These are phyloP conservation scores for Aureobasidium sp. DNA, from an alignment of 2,329 filamentous ascomycete species.

Conservation along the genomic window DNA sequence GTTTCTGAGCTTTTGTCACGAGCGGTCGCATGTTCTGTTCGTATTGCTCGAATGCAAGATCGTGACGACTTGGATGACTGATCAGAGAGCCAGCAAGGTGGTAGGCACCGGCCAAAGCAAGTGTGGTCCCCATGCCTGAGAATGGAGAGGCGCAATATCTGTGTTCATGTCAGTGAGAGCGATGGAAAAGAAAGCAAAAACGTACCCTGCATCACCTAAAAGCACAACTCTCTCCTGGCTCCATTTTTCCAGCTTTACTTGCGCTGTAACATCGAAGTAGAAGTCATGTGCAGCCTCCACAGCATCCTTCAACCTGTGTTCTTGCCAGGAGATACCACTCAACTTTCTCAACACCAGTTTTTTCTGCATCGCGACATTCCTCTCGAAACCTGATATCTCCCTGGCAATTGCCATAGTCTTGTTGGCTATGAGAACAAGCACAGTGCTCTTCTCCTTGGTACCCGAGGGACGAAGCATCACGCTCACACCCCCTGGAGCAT, in stretches of 20 bases:
- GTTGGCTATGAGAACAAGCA: constrained; percentile 20
- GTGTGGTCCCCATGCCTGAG: too few relatives aligned
- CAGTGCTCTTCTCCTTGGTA: constrained; percentile 17
- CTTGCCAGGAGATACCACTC: constrained; percentile 23
- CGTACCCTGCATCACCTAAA: constrained; percentile 19
- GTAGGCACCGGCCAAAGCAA: too few relatives aligned
- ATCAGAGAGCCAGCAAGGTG: too few relatives aligned
- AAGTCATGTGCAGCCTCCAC: constrained; percentile 25
- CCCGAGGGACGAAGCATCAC: constrained; percentile 24
- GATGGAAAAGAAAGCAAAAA: not conserved
- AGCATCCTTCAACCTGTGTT: constrained; percentile 27
- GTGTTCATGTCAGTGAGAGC: not conserved
- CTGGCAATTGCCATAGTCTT: constrained; percentile 12
- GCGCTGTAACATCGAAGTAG: constrained; percentile 20
- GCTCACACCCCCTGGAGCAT: constrained; percentile 21
- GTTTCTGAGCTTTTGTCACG: too few relatives aligned
- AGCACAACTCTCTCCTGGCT: constrained; percentile 23
- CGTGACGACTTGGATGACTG: too few relatives aligned
- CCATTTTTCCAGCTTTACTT: constrained; percentile 25
- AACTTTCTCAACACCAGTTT: constrained; percentile 19
- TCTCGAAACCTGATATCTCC: not conserved
- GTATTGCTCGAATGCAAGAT: too few relatives aligned
- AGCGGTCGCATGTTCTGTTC: too few relatives aligned
- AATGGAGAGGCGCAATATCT: too few relatives aligned
- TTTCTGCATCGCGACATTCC: constrained; percentile 18